phyloP scores from a whole-genome alignment of 805 yeast genomes.

The Schwanniomyces pseudopolymorphus region DNA sequence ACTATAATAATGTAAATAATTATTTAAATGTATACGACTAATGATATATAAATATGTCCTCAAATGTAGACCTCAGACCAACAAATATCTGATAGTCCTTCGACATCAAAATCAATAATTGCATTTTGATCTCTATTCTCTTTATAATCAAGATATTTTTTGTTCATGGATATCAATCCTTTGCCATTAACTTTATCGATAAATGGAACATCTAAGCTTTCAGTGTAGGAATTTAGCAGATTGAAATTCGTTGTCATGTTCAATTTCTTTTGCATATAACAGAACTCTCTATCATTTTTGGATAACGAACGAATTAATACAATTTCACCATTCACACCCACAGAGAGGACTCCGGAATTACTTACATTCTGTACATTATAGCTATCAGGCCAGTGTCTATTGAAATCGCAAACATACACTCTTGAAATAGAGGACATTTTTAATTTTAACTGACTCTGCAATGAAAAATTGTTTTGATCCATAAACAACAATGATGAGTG shows the following conservation, averaged over 20 bases:
- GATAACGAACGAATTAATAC: conserved; percentile 15
- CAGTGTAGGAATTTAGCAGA: conserved; percentile 14
- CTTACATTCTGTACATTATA: conserved; percentile 2
- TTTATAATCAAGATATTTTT: conserved; percentile 32
- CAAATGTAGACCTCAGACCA: conserved; percentile 2
- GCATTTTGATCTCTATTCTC: conserved; percentile 19
- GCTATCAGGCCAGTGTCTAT: conserved; percentile 17
- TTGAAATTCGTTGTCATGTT: conserved; percentile 3
- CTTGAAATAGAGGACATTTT: conserved; percentile 33
- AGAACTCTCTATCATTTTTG: conserved; percentile 12
- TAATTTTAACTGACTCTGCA: conserved; percentile 11
- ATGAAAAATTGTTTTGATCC: conserved; percentile 9
- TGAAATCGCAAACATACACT: conserved; percentile 23
- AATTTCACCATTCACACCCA: conserved; percentile 41
- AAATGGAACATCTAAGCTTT: conserved; percentile 33
- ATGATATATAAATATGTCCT: neutral
- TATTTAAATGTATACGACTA: neutral
- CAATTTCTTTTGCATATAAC: conserved; percentile 12
- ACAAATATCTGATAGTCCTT: conserved; percentile 17
- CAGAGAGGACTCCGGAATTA: conserved; percentile 13
- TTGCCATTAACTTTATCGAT: conserved; percentile 38
- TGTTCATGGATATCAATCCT: conserved; percentile 34
- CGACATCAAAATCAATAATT: conserved; percentile 37
- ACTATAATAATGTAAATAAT: conserved; percentile 1
- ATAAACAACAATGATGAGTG: conserved; percentile 31